Percentiles rank a stretch among this genome's conserved stretches.
Conservation (phyloP, 768 basidiomycete genomes). For the Phlebiopsis flavidoalba region DNA sequence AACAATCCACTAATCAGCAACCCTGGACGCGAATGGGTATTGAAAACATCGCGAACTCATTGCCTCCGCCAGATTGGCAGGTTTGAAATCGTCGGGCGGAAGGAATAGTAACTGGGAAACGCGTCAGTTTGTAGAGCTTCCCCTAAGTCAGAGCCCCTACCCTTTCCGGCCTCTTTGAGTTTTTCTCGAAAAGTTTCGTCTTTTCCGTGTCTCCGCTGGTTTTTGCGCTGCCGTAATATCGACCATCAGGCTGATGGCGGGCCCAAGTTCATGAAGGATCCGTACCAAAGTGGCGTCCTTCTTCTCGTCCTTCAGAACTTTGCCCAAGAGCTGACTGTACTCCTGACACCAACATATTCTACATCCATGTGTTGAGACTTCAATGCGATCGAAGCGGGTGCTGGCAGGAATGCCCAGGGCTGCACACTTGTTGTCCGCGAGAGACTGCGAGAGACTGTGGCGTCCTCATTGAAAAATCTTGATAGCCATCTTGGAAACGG, state of each 20-base stretch:
- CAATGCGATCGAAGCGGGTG: constrained; percentile 38
- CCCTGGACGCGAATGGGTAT: not conserved
- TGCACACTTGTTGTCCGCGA: not conserved
- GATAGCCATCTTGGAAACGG: constrained; percentile 29
- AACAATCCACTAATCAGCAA: not conserved
- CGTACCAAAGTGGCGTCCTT: constrained; percentile 30
- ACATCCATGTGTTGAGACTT: constrained; percentile 42
- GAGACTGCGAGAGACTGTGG: constrained; percentile 36
- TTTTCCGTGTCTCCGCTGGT: not conserved
- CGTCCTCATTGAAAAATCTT: constrained; percentile 32
- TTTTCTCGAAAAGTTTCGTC: not conserved
- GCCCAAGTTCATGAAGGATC: constrained; percentile 48
- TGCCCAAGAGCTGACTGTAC: constrained; percentile 31
- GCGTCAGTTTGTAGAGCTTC: not conserved
- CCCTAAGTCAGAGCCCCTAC: not conserved
- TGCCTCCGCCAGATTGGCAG: not conserved
- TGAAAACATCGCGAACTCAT: not conserved
- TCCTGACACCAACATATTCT: constrained; percentile 34
- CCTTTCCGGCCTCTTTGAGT: not conserved
- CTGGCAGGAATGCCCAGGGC: constrained; percentile 18
- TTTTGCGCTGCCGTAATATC: too few relatives aligned
- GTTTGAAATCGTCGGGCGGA: not conserved
- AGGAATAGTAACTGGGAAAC: not conserved
- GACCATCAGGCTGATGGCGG: constrained; percentile 17
- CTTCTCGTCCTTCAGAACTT: constrained; percentile 28